phyloP scores from a whole-genome alignment of 495 filamentous ascomycete species.

The Penicillium chermesinum region DNA sequence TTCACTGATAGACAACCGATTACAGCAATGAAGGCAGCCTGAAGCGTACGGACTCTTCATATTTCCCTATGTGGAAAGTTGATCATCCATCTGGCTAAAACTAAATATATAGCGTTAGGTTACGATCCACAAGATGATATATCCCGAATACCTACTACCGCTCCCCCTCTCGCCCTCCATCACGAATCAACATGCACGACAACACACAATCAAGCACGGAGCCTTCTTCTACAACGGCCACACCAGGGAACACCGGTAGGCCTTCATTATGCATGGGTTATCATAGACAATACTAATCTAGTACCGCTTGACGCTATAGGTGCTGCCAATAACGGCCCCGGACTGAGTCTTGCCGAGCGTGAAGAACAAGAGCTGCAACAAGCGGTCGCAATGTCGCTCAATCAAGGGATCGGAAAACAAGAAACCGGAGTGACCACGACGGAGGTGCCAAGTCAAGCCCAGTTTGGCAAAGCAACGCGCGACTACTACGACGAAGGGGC shows the following conservation, averaged over 20 bases:
- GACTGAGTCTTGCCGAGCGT: constrained; percentile 44
- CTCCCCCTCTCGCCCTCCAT: constrained; percentile 67
- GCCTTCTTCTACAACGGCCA: constrained; percentile 2
- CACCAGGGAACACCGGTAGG: constrained; percentile 23
- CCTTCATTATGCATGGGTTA: background rate
- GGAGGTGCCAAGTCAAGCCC: constrained; percentile 22
- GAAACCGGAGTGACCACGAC: constrained; percentile 52
- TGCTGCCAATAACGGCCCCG: constrained; percentile 39
- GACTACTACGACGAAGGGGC: constrained; percentile 62
- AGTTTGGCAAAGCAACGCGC: constrained; percentile 71
- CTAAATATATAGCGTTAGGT: constrained; percentile 44
- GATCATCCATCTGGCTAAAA: background rate
- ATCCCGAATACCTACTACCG: constrained; percentile 36
- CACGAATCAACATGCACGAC: constrained; percentile 50
- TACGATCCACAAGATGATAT: constrained; percentile 51
- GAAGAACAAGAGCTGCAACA: constrained; percentile 54
- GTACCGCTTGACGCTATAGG: constrained; percentile 1
- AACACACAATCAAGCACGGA: constrained; percentile 12
- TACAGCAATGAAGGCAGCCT: constrained; percentile 22
- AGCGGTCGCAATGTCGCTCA: constrained; percentile 52
- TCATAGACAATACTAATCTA: background rate
- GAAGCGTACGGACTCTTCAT: constrained; percentile 9
- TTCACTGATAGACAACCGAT: constrained; percentile 9
- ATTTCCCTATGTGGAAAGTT: background rate
- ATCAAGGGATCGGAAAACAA: constrained; percentile 44